phyloP scores from a whole-genome alignment of 2,329 filamentous ascomycete species.

The Cyclaneusma minus region DNA sequence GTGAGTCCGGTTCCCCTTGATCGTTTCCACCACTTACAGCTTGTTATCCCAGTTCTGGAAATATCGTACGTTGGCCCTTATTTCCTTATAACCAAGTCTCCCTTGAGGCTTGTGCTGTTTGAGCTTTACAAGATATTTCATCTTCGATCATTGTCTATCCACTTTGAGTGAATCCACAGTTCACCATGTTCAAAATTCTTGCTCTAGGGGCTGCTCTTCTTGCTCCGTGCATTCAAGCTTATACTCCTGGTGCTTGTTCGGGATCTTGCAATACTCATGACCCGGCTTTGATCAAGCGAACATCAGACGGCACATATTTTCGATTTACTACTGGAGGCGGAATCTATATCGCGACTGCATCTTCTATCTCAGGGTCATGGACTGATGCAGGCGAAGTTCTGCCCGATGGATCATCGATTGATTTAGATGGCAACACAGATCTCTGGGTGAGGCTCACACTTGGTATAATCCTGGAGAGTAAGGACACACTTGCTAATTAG shows the following conservation, averaged over 20 bases:
- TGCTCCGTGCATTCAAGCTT: too few species aligned
- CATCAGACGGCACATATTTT: conserved; percentile 25
- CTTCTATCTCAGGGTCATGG: conserved; percentile 24
- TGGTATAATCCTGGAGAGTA: not conserved
- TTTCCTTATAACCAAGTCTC: too few species aligned
- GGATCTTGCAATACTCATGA: conserved; percentile 26
- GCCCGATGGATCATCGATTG: conserved; percentile 20
- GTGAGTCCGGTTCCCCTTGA: too few species aligned
- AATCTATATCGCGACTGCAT: conserved; percentile 23
- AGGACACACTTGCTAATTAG: not conserved
- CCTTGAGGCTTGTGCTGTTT: too few species aligned
- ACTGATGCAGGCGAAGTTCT: conserved; percentile 23
- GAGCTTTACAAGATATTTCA: too few species aligned
- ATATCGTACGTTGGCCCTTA: too few species aligned
- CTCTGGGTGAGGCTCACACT: conserved; percentile 21
- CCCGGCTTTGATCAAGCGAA: conserved; percentile 23
- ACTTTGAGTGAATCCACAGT: too few species aligned
- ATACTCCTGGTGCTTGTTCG: conserved; percentile 22
- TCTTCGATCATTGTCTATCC: too few species aligned
- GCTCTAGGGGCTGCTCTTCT: too few species aligned
- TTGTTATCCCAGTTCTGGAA: too few species aligned
- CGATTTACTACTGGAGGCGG: conserved; percentile 25
- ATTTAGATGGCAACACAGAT: conserved; percentile 20
- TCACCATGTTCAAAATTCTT: not conserved
- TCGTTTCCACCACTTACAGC: too few species aligned